Evolutionary conservation across 2,329 filamentous ascomycete genomes (phyloP), one percentile per base, ranked within the genome.

Genomic region (Elsinoe australis): DNA sequence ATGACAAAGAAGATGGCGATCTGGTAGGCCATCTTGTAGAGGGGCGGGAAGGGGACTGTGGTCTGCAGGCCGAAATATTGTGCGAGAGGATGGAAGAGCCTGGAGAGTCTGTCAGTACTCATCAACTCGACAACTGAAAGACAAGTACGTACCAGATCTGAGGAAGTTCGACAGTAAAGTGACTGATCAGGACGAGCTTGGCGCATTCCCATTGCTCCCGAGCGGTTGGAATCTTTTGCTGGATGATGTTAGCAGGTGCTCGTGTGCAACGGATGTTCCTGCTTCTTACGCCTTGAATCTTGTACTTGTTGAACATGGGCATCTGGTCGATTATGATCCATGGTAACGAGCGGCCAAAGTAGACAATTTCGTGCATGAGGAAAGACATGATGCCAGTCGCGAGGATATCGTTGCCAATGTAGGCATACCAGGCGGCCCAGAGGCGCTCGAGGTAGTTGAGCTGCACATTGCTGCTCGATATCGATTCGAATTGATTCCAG

Each of bases 341-440:
- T 1, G 92, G 92, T 51, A 96, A 64, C 51, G 76, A 85, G 57
- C 92, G 82, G 59, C 92, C 92, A 62, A 96, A 98, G 74, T 98
- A 98, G 61, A 98, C 78, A 32, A 80, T 49, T 69, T 98, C 92
- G 73, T 98, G 92, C 79, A 96, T 87, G 57, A 83, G 70, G 67
- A 98, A 98, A 60, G 88, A 95, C 85, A 96, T 84, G 72, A 98
- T 92, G 52, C 92, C 92, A 3, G 92, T 98, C 51, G 92, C 92
- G 53, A 98, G 81, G 48, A 85, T 83, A 70, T 98, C 92, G 67
- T 98, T 98, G 67, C 94, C 87, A 84, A 96, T 95, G 77, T 82
- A 98, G 12, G 90, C 79, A 67, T 98, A 98, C 90, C 88, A 96
- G 32, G 88, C 82, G 42, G 86, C 84, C 92, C 92, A 98, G 56